A percentile compares a stretch with the other conserved stretches of the same genome.
These are phyloP conservation scores for Asterionellopsis glacialis DNA, from an alignment of 108 stramenopile genomes.

Conservation along the genomic window DNA sequence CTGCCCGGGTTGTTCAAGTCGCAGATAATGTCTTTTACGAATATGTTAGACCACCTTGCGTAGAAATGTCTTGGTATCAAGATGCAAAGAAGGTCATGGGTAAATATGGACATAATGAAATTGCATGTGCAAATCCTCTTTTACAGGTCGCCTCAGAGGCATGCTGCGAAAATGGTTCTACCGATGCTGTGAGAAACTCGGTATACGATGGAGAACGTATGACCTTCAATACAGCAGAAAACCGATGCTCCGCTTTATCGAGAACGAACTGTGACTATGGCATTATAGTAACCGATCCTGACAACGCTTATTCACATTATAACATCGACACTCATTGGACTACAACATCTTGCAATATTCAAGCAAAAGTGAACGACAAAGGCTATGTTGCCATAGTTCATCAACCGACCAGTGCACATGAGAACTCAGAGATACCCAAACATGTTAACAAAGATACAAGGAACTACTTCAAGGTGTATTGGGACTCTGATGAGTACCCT, in stretches of 20 bases:
- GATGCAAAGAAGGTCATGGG: slow-evolving; percentile 41
- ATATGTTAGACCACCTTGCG: slow-evolving; percentile 57
- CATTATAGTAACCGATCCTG: background rate
- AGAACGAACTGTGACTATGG: slow-evolving; percentile 32
- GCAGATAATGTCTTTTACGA: slow-evolving; percentile 48
- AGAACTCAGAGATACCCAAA: slow-evolving; percentile 10
- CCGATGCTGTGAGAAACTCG: background rate
- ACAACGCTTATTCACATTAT: too few relatives aligned
- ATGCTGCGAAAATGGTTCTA: slow-evolving; percentile 16
- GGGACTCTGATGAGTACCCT: slow-evolving; percentile 5
- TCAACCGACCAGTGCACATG: slow-evolving; percentile 18
- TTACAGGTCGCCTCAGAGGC: slow-evolving; percentile 11
- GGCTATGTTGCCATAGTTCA: slow-evolving; percentile 61
- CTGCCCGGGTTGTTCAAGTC: slow-evolving; percentile 46
- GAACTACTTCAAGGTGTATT: slow-evolving; percentile 22
- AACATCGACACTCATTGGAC: slow-evolving; percentile 31
- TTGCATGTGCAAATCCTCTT: slow-evolving; percentile 27
- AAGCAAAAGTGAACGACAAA: slow-evolving; percentile 39
- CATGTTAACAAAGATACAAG: slow-evolving; percentile 10
- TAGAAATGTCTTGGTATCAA: slow-evolving; percentile 46
- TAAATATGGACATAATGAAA: background rate
- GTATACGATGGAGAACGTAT: slow-evolving; percentile 39
- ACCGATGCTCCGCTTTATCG: slow-evolving; percentile 18
- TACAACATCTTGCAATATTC: slow-evolving; percentile 31
- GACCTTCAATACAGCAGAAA: slow-evolving; percentile 27